Conservation (phyloP, 1,284 basidiomycete genomes). For the Leccinum insolens region DNA sequence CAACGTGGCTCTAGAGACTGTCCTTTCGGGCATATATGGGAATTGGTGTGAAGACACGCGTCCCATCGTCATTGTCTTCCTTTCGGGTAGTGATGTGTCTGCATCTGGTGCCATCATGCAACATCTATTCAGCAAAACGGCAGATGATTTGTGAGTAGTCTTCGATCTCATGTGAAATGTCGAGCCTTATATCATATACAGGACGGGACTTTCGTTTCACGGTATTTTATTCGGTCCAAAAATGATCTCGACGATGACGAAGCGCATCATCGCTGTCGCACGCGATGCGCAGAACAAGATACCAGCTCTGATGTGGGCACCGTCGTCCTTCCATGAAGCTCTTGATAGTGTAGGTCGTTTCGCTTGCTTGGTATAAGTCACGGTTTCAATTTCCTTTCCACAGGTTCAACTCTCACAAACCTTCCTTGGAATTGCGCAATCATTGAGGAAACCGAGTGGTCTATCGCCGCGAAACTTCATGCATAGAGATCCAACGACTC, state of each 20-base stretch:
- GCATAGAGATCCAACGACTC: slow-evolving; percentile 54
- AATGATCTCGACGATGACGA: slow-evolving; percentile 24
- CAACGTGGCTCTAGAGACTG: slow-evolving; percentile 41
- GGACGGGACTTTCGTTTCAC: slow-evolving; percentile 61
- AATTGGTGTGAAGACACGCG: slow-evolving; percentile 55
- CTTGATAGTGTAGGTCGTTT: too few species aligned
- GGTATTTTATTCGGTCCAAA: slow-evolving; percentile 56
- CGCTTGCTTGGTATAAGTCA: slow-evolving; percentile 35
- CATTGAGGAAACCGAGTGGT: slow-evolving; percentile 55
- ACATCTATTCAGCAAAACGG: slow-evolving; percentile 43
- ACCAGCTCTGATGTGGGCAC: too few species aligned
- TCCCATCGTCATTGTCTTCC: slow-evolving; percentile 58
- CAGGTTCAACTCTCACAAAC: slow-evolving; percentile 58
- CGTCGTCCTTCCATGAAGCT: too few species aligned
- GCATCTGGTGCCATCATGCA: slow-evolving; percentile 39
- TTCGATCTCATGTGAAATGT: background rate
- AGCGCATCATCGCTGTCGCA: too few species aligned
- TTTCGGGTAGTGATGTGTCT: slow-evolving; percentile 54
- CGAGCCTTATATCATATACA: slow-evolving; percentile 23
- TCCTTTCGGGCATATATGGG: slow-evolving; percentile 41
- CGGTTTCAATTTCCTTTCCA: background rate
- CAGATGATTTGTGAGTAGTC: slow-evolving; percentile 27
- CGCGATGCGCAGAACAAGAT: slow-evolving; percentile 32
- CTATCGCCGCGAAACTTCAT: slow-evolving; percentile 46
- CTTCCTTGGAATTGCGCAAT: slow-evolving; percentile 61